Evolutionary conservation across 2,329 filamentous ascomycete species (phyloP).

Genomic region (Clonostachys rhizophaga): DNA sequence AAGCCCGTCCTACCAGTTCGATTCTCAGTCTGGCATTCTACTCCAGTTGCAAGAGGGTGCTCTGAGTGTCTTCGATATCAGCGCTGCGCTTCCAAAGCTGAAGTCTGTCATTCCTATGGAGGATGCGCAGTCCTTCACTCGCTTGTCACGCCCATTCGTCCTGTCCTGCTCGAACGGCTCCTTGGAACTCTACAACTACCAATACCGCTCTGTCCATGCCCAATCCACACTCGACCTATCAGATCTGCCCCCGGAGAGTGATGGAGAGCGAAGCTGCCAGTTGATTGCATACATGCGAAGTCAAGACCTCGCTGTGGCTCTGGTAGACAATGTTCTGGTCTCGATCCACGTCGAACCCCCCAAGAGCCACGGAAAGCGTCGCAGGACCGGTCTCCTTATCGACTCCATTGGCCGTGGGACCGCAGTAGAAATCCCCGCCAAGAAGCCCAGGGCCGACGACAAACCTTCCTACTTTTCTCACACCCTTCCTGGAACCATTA

Average conservation of each 20-base stretch:
- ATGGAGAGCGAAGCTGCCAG: slow-evolving; percentile 28
- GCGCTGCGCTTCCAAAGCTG: slow-evolving; percentile 55
- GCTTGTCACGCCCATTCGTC: slow-evolving; percentile 62
- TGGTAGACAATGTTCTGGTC: slow-evolving; percentile 59
- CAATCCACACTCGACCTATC: slow-evolving; percentile 38
- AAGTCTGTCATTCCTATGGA: slow-evolving; percentile 47
- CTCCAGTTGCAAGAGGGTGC: slow-evolving; percentile 50
- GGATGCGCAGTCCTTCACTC: slow-evolving; percentile 56
- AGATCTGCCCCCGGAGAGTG: slow-evolving; percentile 25
- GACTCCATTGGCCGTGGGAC: slow-evolving; percentile 69
- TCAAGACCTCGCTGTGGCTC: slow-evolving; percentile 60
- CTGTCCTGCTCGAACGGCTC: slow-evolving; percentile 53
- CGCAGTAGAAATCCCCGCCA: slow-evolving; percentile 25
- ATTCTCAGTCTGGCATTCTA: slow-evolving; percentile 59
- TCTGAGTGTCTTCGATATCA: slow-evolving; percentile 61
- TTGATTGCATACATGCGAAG: slow-evolving; percentile 61
- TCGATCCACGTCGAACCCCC: slow-evolving; percentile 66
- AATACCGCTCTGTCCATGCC: slow-evolving; percentile 58
- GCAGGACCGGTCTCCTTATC: slow-evolving; percentile 60
- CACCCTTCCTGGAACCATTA: slow-evolving; percentile 42
- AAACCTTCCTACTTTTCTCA: slow-evolving; percentile 21
- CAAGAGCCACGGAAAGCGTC: slow-evolving; percentile 47
- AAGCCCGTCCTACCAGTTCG: slow-evolving; percentile 43
- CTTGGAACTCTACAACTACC: slow-evolving; percentile 64
- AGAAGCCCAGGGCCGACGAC: slow-evolving; percentile 22